Conservation (phyloP, 176 grass and related monocot species). For the Musa troglodytarum region DNA sequence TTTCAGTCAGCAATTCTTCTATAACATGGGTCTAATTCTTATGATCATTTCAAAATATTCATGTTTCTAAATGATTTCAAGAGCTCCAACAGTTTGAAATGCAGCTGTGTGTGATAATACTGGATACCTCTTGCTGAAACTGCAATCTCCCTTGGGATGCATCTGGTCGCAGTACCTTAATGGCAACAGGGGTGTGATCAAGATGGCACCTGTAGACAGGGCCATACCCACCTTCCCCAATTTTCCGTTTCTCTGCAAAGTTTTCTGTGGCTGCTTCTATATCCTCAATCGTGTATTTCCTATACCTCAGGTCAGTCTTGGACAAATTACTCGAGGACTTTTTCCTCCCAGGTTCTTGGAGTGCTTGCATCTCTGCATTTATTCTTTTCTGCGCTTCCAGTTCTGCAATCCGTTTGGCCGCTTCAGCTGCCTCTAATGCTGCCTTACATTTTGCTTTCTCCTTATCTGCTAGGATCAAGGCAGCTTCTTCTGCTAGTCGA, state of each 20-base stretch:
- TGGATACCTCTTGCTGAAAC: constrained; percentile 5
- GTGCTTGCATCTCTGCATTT: background rate
- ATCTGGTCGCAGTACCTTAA: background rate
- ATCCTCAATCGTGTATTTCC: background rate
- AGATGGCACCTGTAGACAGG: constrained; percentile 6
- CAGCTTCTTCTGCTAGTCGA: background rate
- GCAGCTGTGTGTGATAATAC: background rate
- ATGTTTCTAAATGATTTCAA: too few relatives aligned
- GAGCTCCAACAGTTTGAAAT: too few relatives aligned
- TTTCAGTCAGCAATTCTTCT: background rate
- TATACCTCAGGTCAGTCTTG: background rate
- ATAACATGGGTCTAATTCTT: too few relatives aligned
- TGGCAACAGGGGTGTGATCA: background rate
- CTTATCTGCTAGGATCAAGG: background rate
- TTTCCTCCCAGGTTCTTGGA: background rate
- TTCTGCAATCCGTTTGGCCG: background rate
- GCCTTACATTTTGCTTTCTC: background rate
- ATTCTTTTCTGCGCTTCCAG: constrained; percentile 1
- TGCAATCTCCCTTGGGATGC: background rate
- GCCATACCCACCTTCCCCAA: constrained; percentile 7
- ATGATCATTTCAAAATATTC: too few relatives aligned
- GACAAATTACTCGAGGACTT: background rate
- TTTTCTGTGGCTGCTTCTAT: background rate
- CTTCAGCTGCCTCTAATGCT: background rate
- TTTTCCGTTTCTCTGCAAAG: background rate